phyloP scores from a whole-genome alignment of 2,329 filamentous ascomycete species.

The Sclerotiophoma versabilis region DNA sequence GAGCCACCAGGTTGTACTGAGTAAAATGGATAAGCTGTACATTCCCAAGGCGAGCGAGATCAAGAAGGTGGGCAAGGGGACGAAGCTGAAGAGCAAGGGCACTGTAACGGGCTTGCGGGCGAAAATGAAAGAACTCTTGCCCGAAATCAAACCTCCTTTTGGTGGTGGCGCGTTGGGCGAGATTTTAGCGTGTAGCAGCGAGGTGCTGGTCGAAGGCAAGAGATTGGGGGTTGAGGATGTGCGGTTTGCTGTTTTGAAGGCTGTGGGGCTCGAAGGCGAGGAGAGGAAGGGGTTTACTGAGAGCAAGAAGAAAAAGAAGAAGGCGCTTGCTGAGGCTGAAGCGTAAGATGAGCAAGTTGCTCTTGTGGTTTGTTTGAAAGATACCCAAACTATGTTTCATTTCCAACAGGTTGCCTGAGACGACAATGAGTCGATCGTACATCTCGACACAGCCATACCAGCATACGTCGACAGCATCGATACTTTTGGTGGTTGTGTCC shows the following conservation, averaged over 20 bases:
- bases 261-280: conserved; percentile 47
- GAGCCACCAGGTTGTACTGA: conserved; percentile 70
- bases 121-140: conserved; percentile 47
- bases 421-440: conserved; percentile 13
- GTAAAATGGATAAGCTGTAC: conserved; percentile 64
- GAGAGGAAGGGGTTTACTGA: conserved; percentile 11
- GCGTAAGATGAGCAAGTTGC: too few relatives aligned
- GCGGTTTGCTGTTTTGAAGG: conserved; percentile 69
- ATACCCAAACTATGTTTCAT: too few relatives aligned
- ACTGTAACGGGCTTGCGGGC: conserved; percentile 56
- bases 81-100: conserved; percentile 28
- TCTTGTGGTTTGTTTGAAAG: too few relatives aligned
- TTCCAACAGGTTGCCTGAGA: too few relatives aligned
- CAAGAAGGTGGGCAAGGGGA: conserved; percentile 18
- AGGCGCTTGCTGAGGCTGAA: too few relatives aligned
- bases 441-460: conserved; percentile 21
- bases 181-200: conserved; percentile 65
- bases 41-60: conserved; percentile 32
- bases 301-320: conserved; percentile 15
- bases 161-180: conserved; percentile 60
- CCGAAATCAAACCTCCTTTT: conserved; percentile 42
- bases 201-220: conserved; percentile 56
- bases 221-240: conserved; percentile 68
- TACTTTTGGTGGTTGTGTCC: conserved; percentile 34
- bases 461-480: conserved; percentile 18